Percentiles rank a stretch among this genome's conserved stretches.
Evolutionary conservation across 192 early-diverging fungal genomes (phyloP).

Genomic region (Coemansia sp.): DNA sequence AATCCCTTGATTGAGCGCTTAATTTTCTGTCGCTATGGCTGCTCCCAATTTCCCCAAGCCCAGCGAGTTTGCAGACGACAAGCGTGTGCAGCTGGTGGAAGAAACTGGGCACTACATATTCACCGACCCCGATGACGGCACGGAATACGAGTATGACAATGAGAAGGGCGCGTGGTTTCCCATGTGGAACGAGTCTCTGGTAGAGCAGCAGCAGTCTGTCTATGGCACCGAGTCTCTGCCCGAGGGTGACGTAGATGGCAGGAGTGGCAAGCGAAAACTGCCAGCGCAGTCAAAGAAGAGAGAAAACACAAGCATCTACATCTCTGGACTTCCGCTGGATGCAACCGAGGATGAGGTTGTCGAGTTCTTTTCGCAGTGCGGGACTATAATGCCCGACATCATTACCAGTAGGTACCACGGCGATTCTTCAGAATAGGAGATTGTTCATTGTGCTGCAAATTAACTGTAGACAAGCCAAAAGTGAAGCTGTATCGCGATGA

Average conservation of each 20-base stretch:
- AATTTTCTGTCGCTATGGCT: background rate
- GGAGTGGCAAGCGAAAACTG: conserved; percentile 54
- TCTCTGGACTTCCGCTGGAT: conserved; percentile 80
- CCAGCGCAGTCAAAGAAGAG: conserved; percentile 41
- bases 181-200: conserved; percentile 56
- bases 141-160: conserved; percentile 83
- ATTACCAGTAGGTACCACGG: conserved; percentile 29
- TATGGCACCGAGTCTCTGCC: conserved; percentile 24
- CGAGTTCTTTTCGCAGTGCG: conserved; percentile 49
- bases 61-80: conserved; percentile 54
- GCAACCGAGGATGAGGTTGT: conserved; percentile 76
- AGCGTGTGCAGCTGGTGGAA: conserved; percentile 61
- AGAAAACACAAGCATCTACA: conserved; percentile 80
- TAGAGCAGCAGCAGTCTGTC: conserved; percentile 48
- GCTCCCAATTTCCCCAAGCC: conserved; percentile 38
- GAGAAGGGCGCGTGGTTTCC: conserved; percentile 87
- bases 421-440: background rate
- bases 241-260: background rate
- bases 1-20: too few species aligned
- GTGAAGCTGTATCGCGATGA: conserved; percentile 86
- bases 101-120: conserved; percentile 77
- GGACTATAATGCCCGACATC: conserved; percentile 46
- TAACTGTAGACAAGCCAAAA: conserved; percentile 66
- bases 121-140: conserved; percentile 66
- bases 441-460: background rate